Evolutionary conservation across 1,284 basidiomycete species (phyloP).

Genomic region (Kalmanozyma brasiliensis): DNA sequence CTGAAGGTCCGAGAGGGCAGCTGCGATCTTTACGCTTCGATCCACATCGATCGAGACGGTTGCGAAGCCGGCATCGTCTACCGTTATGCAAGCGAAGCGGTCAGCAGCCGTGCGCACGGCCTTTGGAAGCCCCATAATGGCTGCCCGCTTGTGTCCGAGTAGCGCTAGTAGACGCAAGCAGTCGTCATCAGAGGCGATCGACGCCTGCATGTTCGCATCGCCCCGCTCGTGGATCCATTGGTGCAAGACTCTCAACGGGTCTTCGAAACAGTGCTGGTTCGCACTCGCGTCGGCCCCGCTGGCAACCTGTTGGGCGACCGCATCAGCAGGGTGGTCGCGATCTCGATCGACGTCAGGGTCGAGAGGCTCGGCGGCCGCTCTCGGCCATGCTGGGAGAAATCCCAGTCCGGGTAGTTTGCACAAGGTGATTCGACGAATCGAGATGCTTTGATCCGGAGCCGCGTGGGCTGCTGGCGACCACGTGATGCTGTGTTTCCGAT

Average conservation of each 20-base stretch:
- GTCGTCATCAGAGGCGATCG: constrained; percentile 49
- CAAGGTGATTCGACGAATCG: constrained; percentile 42
- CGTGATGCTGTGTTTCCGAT: constrained; percentile 18
- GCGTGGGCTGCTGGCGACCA: constrained; percentile 30
- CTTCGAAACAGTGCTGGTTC: constrained; percentile 24
- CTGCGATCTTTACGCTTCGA: too few species aligned
- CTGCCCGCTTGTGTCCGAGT: constrained; percentile 6
- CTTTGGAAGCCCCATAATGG: constrained; percentile 7
- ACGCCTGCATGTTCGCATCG: constrained; percentile 19
- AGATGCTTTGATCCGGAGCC: constrained; percentile 44
- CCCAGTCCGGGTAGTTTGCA: constrained; percentile 36
- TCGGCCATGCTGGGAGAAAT: constrained; percentile 29
- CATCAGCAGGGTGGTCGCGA: constrained; percentile 6
- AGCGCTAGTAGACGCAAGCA: constrained; percentile 32
- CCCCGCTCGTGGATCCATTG: constrained; percentile 33
- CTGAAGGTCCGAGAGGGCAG: background rate
- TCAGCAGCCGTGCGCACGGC: constrained; percentile 32
- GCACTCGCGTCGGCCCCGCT: background rate
- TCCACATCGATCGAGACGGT: constrained; percentile 11
- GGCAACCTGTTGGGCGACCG: constrained; percentile 7
- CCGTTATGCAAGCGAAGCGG: constrained; percentile 17
- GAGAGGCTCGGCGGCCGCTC: constrained; percentile 43
- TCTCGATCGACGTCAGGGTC: constrained; percentile 30
- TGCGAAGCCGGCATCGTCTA: constrained; percentile 24
- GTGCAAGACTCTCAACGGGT: constrained; percentile 42